Conservation (phyloP, 306 rosid species). For the Quercus cerris region DNA sequence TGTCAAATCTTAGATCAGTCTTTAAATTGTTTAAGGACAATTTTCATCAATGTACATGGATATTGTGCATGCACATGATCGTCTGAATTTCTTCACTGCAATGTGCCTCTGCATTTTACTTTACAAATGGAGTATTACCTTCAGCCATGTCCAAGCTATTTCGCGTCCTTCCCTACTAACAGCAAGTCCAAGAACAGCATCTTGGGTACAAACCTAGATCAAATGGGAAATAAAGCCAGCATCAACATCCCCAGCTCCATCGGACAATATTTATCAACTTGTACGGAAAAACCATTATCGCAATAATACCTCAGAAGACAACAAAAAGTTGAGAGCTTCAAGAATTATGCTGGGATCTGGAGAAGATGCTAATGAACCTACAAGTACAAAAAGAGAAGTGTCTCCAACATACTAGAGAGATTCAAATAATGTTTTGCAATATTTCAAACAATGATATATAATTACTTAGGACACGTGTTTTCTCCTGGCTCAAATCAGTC, state of each 20-base stretch:
- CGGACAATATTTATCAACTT: constrained; percentile 5
- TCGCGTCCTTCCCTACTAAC: constrained; percentile 68
- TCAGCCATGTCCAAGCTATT: constrained; percentile 79
- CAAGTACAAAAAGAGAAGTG: neutral
- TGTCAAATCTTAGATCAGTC: no score
- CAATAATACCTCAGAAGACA: constrained; percentile 34
- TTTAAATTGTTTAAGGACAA: neutral
- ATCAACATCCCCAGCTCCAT: constrained; percentile 27
- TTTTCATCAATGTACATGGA: neutral
- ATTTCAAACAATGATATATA: neutral
- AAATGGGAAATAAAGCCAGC: neutral
- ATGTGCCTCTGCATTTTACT: constrained; percentile 3
- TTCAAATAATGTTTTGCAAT: neutral
- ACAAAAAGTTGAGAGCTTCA: constrained; percentile 47
- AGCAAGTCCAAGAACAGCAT: constrained; percentile 66
- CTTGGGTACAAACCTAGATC: constrained; percentile 82
- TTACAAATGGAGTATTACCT: constrained; percentile 44
- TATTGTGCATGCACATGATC: neutral
- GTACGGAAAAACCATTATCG: neutral
- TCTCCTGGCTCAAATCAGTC: constrained; percentile 85
- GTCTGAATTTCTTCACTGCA: neutral
- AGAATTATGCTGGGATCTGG: constrained; percentile 39
- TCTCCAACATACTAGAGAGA: neutral
- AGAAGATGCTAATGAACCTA: constrained; percentile 41
- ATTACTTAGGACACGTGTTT: constrained; percentile 78